Evolutionary conservation across 2,329 filamentous ascomycete genomes (phyloP), one percentile per base, ranked within the genome.

Genomic region (Triangularia verruculosa): DNA sequence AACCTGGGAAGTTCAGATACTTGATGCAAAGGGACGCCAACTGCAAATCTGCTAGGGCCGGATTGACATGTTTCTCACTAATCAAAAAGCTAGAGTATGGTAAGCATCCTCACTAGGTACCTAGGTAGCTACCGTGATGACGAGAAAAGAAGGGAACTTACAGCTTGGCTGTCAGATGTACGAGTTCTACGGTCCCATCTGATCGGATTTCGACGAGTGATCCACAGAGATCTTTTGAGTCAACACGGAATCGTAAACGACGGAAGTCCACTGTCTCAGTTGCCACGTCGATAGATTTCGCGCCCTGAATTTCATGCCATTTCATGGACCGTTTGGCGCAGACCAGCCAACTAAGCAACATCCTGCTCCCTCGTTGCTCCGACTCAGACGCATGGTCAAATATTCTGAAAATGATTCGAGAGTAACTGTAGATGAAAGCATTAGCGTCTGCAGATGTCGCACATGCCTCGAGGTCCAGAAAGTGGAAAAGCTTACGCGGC

Each of bases 301-400:
- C 72, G 6, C 65, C 72, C 71, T 79, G 78, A n/a, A 80, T 74
- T 63, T 80, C 78, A 54, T 74, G 70, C 77, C 74, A 77, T 58
- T 74, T 76, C 12, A 79, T 67, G 1, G 78, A 71, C 15, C 77
- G 66, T 62, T 74, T 77, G 3, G 75, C 74, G 64, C 74, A 78
- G 4, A 74, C 71, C 9, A 79, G 69, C 77, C 76, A 79, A 1
- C 75, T 73, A 9, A 80, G 65, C 5, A 80, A 59, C 43, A 60
- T 66, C 54, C 66, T 54, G 3, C 66, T 67, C 20, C 68, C 61
- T 9, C 59, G 51, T 51, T 27, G 24, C 8, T 22, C 43, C 39
- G 56, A 13, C 22, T 27, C 43, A 2, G 61, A 28, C 4, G 24
- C 62, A 64, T 47, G 69, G 64, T 27, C 25, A 13, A 24, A 55